A percentile compares a stretch with the other conserved stretches of the same genome.
Evolutionary conservation across 805 yeast species (phyloP).

Genomic region (Sugiyamaella lignohabitans): DNA sequence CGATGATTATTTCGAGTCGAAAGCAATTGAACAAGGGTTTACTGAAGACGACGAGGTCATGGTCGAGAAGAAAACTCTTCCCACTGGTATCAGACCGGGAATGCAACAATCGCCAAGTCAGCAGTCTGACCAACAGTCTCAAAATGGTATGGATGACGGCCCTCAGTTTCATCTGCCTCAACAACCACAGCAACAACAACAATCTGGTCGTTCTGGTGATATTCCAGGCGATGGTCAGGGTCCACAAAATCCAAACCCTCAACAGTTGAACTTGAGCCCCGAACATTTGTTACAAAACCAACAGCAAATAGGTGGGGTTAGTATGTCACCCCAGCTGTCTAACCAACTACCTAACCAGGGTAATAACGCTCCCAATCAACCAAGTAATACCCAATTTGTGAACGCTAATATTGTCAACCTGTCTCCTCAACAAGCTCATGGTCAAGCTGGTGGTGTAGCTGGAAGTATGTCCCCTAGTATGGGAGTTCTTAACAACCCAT

Average conservation of each 20-base stretch:
- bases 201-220: neutral
- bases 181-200: conserved; percentile 4
- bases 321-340: neutral
- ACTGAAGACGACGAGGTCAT: conserved; percentile 41
- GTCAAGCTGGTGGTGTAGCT: conserved; percentile 1
- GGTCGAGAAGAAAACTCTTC: conserved; percentile 22
- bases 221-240: neutral
- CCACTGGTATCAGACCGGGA: conserved; percentile 11
- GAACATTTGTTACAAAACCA: too few relatives aligned
- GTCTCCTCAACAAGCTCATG: neutral
- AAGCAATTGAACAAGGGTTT: conserved; percentile 38
- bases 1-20: conserved; percentile 54
- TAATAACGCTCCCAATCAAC: too few relatives aligned
- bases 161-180: neutral
- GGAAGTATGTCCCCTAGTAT: conserved; percentile 2
- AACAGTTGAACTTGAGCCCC: neutral
- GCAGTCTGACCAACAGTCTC: conserved; percentile 31
- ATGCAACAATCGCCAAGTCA: neutral
- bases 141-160: too few relatives aligned
- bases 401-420: too few relatives aligned
- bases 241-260: neutral
- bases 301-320: neutral
- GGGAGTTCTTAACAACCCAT: neutral
- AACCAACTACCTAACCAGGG: neutral
- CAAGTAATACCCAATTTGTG: too few relatives aligned